These are phyloP conservation scores for Ascochyta pisi DNA, from an alignment of 2,329 filamentous ascomycete genomes.

Conservation along the genomic window DNA sequence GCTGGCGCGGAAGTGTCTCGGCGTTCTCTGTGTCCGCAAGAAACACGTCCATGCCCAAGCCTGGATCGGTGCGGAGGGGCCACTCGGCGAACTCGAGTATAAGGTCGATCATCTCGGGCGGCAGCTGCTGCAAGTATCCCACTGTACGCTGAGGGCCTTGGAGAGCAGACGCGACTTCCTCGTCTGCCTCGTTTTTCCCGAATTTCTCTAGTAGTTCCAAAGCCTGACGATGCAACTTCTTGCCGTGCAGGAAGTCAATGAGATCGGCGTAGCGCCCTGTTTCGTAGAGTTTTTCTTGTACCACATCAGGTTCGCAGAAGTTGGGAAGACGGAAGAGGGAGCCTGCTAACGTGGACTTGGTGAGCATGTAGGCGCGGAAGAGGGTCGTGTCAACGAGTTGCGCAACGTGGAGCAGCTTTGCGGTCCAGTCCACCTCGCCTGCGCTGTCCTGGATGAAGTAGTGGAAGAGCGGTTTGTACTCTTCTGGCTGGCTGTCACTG, in stretches of 20 bases:
- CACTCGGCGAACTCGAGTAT: slow-evolving; percentile 91
- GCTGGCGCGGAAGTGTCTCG: slow-evolving; percentile 81
- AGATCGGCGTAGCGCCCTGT: slow-evolving; percentile 89
- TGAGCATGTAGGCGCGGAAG: slow-evolving; percentile 95
- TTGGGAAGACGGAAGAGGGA: slow-evolving; percentile 95
- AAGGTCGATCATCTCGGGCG: slow-evolving; percentile 86
- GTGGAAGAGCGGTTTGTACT: slow-evolving; percentile 52
- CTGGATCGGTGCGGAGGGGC: slow-evolving; percentile 76
- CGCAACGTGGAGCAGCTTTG: slow-evolving; percentile 77
- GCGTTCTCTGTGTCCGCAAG: slow-evolving; percentile 93
- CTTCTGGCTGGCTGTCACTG: slow-evolving; percentile 47
- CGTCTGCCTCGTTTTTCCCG: slow-evolving; percentile 63
- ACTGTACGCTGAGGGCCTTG: slow-evolving; percentile 85
- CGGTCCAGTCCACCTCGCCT: slow-evolving; percentile 64
- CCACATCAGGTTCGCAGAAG: slow-evolving; percentile 94
- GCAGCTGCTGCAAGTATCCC: slow-evolving; percentile 86
- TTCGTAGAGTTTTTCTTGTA: slow-evolving; percentile 90
- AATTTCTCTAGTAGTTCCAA: slow-evolving; percentile 83
- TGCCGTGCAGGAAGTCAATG: slow-evolving; percentile 97
- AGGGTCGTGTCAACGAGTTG: slow-evolving; percentile 90
- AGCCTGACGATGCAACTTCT: slow-evolving; percentile 88
- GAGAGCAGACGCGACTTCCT: slow-evolving; percentile 61
- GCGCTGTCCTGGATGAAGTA: slow-evolving; percentile 49
- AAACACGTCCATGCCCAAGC: slow-evolving; percentile 90
- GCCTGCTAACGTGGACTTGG: slow-evolving; percentile 80